phyloP scores from a whole-genome alignment of 2,329 filamentous ascomycete genomes.

The Phaeophleospora eucalypticola region DNA sequence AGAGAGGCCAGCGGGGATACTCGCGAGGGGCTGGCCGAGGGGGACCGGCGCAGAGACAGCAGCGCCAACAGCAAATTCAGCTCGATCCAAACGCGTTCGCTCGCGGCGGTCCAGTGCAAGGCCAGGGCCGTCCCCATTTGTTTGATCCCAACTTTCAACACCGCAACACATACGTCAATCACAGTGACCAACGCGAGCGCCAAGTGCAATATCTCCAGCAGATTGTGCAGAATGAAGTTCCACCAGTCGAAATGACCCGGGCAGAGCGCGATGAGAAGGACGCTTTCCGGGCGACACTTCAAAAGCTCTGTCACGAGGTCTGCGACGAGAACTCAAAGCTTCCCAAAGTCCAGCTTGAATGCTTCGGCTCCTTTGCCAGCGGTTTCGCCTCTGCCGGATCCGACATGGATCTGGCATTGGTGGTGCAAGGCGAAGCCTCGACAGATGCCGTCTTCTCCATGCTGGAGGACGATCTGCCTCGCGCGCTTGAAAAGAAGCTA shows the following conservation, averaged over 20 bases:
- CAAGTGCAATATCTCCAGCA: slow-evolving; percentile 42
- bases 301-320: slow-evolving; percentile 59
- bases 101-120: slow-evolving; percentile 23
- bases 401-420: slow-evolving; percentile 81
- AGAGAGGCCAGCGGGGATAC: neutral
- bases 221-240: slow-evolving; percentile 47
- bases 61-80: slow-evolving; percentile 22
- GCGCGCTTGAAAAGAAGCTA: slow-evolving; percentile 70
- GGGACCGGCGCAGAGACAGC: slow-evolving; percentile 10
- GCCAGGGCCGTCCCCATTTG: slow-evolving; percentile 20
- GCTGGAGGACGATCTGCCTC: slow-evolving; percentile 60
- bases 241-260: slow-evolving; percentile 58
- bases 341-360: slow-evolving; percentile 60
- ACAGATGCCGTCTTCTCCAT: slow-evolving; percentile 27
- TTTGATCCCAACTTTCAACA: slow-evolving; percentile 25
- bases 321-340: slow-evolving; percentile 47
- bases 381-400: slow-evolving; percentile 85
- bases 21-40: neutral
- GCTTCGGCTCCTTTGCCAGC: slow-evolving; percentile 77
- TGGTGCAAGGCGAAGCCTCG: slow-evolving; percentile 48
- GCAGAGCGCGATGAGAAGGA: slow-evolving; percentile 68
- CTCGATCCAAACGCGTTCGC: slow-evolving; percentile 31
- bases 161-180: slow-evolving; percentile 9
- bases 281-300: slow-evolving; percentile 60
- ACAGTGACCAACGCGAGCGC: slow-evolving; percentile 21